Evolutionary conservation across 352 stramenopile genomes (phyloP), one percentile per base, ranked within the genome.

Genomic region (Phytophthora vignae): DNA sequence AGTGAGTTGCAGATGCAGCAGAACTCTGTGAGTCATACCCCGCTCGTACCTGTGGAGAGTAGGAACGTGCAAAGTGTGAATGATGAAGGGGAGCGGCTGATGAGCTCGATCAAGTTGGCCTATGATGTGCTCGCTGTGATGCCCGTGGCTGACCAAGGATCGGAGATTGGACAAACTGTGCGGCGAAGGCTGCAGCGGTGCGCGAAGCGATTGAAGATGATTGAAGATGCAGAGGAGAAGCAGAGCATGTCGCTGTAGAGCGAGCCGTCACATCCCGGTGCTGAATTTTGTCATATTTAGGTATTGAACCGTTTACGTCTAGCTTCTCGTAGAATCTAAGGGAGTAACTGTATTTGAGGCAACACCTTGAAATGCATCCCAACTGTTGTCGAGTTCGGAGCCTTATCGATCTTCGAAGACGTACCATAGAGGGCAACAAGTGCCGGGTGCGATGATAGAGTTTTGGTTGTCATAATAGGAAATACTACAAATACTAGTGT

Each of bases 51-150:
- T 60, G 50, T 33, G n/a, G 36, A 50, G 11, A 50, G 55, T 19
- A 33, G 9, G 19, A 9, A 33, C 15, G 10, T 38, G n/a, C 25
- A 12, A 40, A 48, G 31, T 19, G 50, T 36, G 48, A 19, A 50
- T 10, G 54, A 70, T 14, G 63, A 70, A 7, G 54, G 63, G 15
- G 53, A 64, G 19, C 42, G 21, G 44, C 14, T 70, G 21, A 50
- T 70, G 63, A 52, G 54, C 5, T 64, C 63, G 8, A 70, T 70
- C 33, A 70, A 70, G 31, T 31, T 64, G 63, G 46, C 54, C 22
- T 70, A 64, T 64, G 54, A 64, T 42, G 54, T 64, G 3, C 31
- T 70, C 44, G 40, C 55, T 5, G 44, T 36, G 21, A 64, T 70
- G 54, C 54, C 54, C 46, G 44, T 14, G 3, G 14, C 19, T 12